Percentiles rank a stretch among this genome's conserved stretches.
Evolutionary conservation across 257 asterid species (phyloP).

Genomic region (Cynanchum wilfordii): DNA sequence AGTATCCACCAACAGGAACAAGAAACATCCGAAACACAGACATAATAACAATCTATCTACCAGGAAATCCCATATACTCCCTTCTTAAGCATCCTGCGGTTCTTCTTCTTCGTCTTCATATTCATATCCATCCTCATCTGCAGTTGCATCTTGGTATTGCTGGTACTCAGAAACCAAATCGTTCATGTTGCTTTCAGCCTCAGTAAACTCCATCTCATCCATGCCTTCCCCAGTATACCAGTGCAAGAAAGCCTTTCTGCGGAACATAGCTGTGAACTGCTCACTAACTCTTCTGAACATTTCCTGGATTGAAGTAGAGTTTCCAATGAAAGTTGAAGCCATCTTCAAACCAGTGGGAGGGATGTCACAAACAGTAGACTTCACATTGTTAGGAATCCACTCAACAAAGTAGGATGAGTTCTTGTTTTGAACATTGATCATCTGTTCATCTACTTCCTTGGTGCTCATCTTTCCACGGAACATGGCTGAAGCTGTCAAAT

Average conservation of each 20-base stretch:
- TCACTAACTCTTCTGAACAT: conserved; percentile 62
- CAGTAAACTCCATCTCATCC: conserved; percentile 69
- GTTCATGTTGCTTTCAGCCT: conserved; percentile 75
- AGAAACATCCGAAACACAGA: conserved; percentile 7
- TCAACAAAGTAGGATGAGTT: conserved; percentile 63
- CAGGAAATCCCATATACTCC: not conserved
- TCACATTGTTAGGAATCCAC: conserved; percentile 69
- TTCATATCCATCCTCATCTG: conserved; percentile 64
- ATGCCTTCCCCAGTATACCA: conserved; percentile 71
- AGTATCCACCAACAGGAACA: conserved; percentile 2
- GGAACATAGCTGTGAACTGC: conserved; percentile 71
- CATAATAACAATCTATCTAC: not conserved
- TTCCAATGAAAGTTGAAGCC: conserved; percentile 66
- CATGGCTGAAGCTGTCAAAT: conserved; percentile 58
- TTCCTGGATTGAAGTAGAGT: conserved; percentile 62
- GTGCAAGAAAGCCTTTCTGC: conserved; percentile 64
- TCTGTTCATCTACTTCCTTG: conserved; percentile 61
- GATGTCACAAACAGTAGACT: conserved; percentile 64
- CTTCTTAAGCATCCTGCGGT: conserved; percentile 34
- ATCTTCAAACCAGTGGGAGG: conserved; percentile 65
- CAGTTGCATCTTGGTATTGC: conserved; percentile 74
- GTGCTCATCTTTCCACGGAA: conserved; percentile 72
- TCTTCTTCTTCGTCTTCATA: conserved; percentile 60
- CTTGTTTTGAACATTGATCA: conserved; percentile 64
- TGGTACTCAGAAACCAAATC: conserved; percentile 78